Conservation (phyloP, 1,284 basidiomycete genomes). For the Pulveroboletus sp. region DNA sequence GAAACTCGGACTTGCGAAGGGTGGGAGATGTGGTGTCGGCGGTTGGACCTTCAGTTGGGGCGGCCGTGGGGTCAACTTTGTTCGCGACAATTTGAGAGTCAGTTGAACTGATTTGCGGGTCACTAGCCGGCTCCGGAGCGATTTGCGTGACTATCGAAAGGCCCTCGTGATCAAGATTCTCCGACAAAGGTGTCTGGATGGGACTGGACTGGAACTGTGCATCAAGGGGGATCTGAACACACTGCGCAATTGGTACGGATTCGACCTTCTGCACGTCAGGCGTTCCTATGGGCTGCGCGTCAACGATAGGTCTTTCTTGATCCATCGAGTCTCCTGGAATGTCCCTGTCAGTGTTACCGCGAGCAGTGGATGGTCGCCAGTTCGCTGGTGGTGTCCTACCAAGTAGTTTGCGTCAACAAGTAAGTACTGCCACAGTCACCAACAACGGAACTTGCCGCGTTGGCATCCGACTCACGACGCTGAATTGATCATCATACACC, state of each 20-base stretch:
- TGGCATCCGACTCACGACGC: neutral
- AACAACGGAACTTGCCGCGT: constrained; percentile 32
- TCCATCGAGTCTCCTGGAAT: constrained; percentile 17
- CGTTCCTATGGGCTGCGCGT: constrained; percentile 6
- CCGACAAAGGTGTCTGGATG: constrained; percentile 1
- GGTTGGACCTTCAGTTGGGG: neutral
- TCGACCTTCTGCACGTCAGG: constrained; percentile 5
- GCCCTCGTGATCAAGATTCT: neutral
- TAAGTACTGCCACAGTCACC: neutral
- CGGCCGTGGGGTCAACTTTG: constrained; percentile 1
- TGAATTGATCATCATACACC: neutral
- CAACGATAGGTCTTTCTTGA: constrained; percentile 12
- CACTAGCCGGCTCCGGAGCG: neutral
- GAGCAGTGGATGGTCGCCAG: neutral
- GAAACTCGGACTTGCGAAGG: constrained; percentile 2
- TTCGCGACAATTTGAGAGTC: constrained; percentile 5
- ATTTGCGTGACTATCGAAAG: neutral
- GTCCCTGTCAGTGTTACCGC: neutral
- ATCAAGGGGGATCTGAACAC: constrained; percentile 6
- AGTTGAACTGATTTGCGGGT: neutral
- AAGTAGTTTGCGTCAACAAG: too few relatives aligned
- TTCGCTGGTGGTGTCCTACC: neutral
- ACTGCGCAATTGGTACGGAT: constrained; percentile 8
- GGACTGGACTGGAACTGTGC: constrained; percentile 6
- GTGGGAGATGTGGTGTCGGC: constrained; percentile 1